Base-by-base conservation (phyloP, 371 early-diverging fungal genomes). In the Syncephalis fuscata region DNA sequence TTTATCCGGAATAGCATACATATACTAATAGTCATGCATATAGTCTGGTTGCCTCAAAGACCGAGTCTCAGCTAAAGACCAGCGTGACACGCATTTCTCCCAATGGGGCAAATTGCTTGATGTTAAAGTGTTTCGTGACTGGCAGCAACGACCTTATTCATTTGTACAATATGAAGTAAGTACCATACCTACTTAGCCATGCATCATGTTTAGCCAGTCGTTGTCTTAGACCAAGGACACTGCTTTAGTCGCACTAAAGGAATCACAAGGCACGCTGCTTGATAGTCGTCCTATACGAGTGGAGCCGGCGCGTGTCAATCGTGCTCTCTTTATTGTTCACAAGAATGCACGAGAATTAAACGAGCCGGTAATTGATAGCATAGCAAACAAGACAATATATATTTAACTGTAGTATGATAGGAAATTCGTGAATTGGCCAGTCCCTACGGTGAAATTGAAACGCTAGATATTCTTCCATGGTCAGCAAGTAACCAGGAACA, bases 301-400 rank as follows among this genome's bases (percentile, higher is more conserved):
- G 44, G 89, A 88, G 57, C 78, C 76, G 45, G 89, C 89, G 1
- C 60, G 78, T 45, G 89, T 88, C 8, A 85, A 88, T 57, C 72
- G 89, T 20, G 85, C 87, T 3, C 57, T 88, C 5, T 79, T 76
- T 52, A 61, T 85, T 24, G 64, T 67, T 0, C 32, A 32, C 32
- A 61, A 74, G 41, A 62, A 76, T 16, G 48, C 52, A 27, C 51
- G 57, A n/a, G 46, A 58, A 2, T 58, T 70, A 20, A 57, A 58
- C 10, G 64, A 68, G 48, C 53, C 68, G 53, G 73, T 66, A 63
- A 23, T 9, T 3, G n/a, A 46, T 8, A 8, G 40, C 15, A 27
- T 14, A 36, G 11, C 9, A 14, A 38, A 23, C 17, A 11, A 32
- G 0, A 1, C 36, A 16, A 0, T 21, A 11, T 43, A 23, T 4